Base-by-base conservation (phyloP, 2,329 filamentous ascomycete species). In the Alternaria tenuissima region DNA sequence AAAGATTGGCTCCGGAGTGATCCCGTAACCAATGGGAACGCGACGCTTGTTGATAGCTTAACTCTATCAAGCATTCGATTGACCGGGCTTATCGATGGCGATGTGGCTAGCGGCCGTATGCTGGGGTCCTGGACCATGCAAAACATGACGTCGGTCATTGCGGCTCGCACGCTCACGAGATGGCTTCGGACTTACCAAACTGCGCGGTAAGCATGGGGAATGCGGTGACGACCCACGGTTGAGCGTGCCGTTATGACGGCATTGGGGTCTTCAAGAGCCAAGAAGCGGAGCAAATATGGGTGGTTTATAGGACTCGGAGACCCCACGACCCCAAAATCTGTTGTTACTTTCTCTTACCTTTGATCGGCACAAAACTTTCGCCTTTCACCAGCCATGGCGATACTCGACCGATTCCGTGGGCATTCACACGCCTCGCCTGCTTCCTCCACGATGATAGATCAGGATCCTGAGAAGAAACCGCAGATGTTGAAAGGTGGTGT, bases 401-500 rank as follows among this genome's bases (percentile, higher is more conserved):
- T 75, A 54, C 49, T 72, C 38, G 60, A 63, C 28, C 62, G 62
- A 24, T 59, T 70, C 32, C 62, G 61, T 55, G 68, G 66, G 22
- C 39, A 56, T 38, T 46, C 53, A 7, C 58, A 60, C 39, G 56
- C 63, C 34, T 72, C 72, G 28, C 61, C 68, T n/a, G 62, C 62
- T 0, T 68, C 71, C 3, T 73, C 74, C 8, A 66, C 63, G 30
- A 54, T 57, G 56, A 62, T 61, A n/a, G 53, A 60, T 8, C 47
- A 57, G 34, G 71, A 75, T 47, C 55, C 63, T 0, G 75, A 77
- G 61, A 76, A 76, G 67, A 68, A 68, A 55, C 71, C 70, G 2
- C 59, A 68, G 32, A 68, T 71, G 57, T 41, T 71, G 16, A 48
- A 69, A 18, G 64, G 68, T 3, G 64, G 67, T 18, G 62, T 68